Base-by-base conservation (phyloP, 1,284 basidiomycete genomes). In the Fomitiporia mediterranea region DNA sequence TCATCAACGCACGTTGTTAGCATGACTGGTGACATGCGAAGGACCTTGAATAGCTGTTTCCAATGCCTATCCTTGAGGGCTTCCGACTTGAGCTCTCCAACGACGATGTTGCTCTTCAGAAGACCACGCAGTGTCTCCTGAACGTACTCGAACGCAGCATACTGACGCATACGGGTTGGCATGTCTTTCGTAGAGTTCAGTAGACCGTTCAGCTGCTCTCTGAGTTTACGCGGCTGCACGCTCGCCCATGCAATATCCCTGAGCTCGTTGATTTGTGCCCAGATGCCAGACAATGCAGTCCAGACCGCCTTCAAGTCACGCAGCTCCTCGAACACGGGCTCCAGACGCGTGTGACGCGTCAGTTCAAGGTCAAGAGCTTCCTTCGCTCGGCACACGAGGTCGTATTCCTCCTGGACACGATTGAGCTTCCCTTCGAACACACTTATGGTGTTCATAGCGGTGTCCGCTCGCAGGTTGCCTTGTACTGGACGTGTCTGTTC, bases 121-220 rank as follows among this genome's bases (percentile, higher is more conserved):
- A 96, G 76, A 4, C 84, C 83, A 48, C 89, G 82, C 56, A 99
- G 78, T 17, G 88, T 80, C 49, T 99, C 96, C 67, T 98, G 96
- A 2, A 99, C 94, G 68, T 93, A 96, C 75, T 99, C 97, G 67
- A 98, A 99, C 0, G 97, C 97, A 7, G 94, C 92, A 69, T 99
- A 99, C 70, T 99, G 97, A 58, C 97, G 84, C 97, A 99, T 99
- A 56, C 95, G 82, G 49, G 92, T 97, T 0, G 97, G 97, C 95
- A 99, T 96, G 51, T 98, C 96, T 72, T 95, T 94, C 17, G 95
- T 98, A 30, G 92, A 94, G 25, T 81, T 80, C 52, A 99, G 72
- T 53, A 99, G 77, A 2, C 80, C 84, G 65, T 99, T 97, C 57
- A 99, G 86, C 64, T 94, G 91, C 67, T 96, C 93, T 62, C 97